Base-by-base conservation (phyloP, 768 basidiomycete species). In the Calocybe indica region DNA sequence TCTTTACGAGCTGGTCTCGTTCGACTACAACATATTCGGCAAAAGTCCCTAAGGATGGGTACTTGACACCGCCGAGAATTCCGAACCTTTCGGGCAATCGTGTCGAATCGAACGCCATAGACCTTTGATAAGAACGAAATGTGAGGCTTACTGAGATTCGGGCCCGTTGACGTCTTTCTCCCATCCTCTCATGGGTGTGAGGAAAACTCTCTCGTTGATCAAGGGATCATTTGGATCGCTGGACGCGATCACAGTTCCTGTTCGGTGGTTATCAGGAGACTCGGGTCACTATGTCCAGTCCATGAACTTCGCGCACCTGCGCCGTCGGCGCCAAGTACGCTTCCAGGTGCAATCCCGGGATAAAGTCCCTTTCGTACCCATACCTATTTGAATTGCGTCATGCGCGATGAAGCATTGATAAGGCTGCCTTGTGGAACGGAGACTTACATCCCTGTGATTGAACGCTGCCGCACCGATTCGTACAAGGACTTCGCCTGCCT, bases 141-240 rank as follows among this genome's bases (percentile, higher is more conserved):
- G 14, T 9, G 13, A 38, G 32, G 39, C 74, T 45, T 54, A 87
- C 87, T 62, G 66, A 8, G 70, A 69, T 66, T 90, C 88, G 2
- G 88, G 89, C 0, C 75, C 80, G 11, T 76, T 68, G 2, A 80
- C 81, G 51, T 79, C 66, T 28, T 60, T 71, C 54, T 83, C 73
- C 88, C 88, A 91, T n/a, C 88, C 88, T 4, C 82, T 79, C 63
- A 73, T 79, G 1, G 88, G 88, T 1, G 72, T 73, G n/a, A 91
- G 71, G 61, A 91, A 88, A 28, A 91, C 87, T 34, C 83, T 80
- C 51, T 73, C 74, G 38, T 73, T 62, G 9, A 90, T 59, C 5
- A 90, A 71, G 0, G 73, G 56, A 54, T 89, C 88, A 5, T 70
- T 58, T 0, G 67, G 55, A 13, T 78, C 72, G 7, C 70, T 66